A percentile compares a stretch with the other conserved stretches of the same genome.
These are phyloP conservation scores for Fusarium nurragi DNA, from an alignment of 2,329 filamentous ascomycete species.

Conservation along the genomic window DNA sequence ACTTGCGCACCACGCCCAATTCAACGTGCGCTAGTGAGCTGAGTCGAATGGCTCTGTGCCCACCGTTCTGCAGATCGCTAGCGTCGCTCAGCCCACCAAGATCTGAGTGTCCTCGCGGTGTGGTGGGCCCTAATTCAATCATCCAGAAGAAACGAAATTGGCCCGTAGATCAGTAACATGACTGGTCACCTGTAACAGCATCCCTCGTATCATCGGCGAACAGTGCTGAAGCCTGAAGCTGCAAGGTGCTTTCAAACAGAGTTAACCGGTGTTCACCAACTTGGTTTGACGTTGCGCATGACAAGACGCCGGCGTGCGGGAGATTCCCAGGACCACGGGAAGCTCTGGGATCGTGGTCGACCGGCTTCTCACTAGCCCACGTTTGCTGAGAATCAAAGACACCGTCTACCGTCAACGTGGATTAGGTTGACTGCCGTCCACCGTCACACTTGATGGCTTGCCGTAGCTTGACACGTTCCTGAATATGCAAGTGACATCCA, in stretches of 20 bases:
- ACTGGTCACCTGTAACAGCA: slow-evolving; percentile 37
- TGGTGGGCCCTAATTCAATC: slow-evolving; percentile 36
- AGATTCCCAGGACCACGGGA: slow-evolving; percentile 43
- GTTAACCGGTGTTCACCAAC: slow-evolving; percentile 11
- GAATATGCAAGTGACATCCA: slow-evolving; percentile 43
- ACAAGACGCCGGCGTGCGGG: slow-evolving; percentile 40
- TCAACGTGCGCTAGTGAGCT: slow-evolving; percentile 42
- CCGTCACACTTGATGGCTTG: slow-evolving; percentile 44
- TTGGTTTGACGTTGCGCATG: slow-evolving; percentile 21
- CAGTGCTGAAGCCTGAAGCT: slow-evolving; percentile 9
- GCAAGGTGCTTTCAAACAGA: slow-evolving; percentile 3
- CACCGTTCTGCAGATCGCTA: slow-evolving; percentile 46
- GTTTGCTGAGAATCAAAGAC: slow-evolving; percentile 42
- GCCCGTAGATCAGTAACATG: slow-evolving; percentile 43
- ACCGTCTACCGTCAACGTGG: slow-evolving; percentile 41
- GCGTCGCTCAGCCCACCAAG: slow-evolving; percentile 43
- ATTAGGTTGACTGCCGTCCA: slow-evolving; percentile 43
- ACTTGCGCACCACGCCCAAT: slow-evolving; percentile 24
- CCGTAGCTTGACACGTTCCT: slow-evolving; percentile 47
- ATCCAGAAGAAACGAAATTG: slow-evolving; percentile 43
- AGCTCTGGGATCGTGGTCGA: slow-evolving; percentile 42
- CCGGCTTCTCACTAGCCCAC: slow-evolving; percentile 37
- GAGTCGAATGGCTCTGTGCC: slow-evolving; percentile 40
- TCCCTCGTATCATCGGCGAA: slow-evolving; percentile 16
- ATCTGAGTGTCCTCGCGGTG: slow-evolving; percentile 39